These are phyloP conservation scores for Ascosphaera pollenicola DNA, from an alignment of 2,329 filamentous ascomycete genomes.

Conservation along the genomic window DNA sequence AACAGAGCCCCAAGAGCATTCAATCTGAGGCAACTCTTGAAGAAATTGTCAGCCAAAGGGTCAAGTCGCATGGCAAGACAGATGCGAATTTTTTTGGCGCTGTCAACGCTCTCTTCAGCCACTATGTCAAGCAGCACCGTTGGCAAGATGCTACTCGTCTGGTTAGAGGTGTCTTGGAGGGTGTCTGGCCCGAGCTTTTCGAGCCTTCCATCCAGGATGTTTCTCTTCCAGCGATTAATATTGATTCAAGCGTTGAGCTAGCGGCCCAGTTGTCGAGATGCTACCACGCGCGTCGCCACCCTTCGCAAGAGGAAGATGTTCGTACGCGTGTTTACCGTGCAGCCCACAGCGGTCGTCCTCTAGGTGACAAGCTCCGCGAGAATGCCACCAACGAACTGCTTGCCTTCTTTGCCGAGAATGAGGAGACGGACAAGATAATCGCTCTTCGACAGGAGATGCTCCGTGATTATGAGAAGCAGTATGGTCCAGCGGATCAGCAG, in stretches of 20 bases:
- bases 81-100: constrained; percentile 14
- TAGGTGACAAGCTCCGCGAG: constrained; percentile 13
- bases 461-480: constrained; percentile 15
- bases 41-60: too few relatives aligned
- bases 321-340: constrained; percentile 16
- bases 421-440: constrained; percentile 16
- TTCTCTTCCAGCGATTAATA: constrained; percentile 19
- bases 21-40: too few relatives aligned
- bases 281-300: constrained; percentile 19
- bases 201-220: constrained; percentile 23
- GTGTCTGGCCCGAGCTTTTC: constrained; percentile 26
- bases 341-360: constrained; percentile 9
- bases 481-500: constrained; percentile 13
- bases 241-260: constrained; percentile 25
- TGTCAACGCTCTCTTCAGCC: constrained; percentile 16
- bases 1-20: too few relatives aligned
- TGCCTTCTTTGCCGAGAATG: constrained; percentile 10
- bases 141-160: constrained; percentile 25
- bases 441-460: constrained; percentile 18
- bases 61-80: too few relatives aligned
- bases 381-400: constrained; percentile 12
- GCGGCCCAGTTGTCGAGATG: constrained; percentile 25
- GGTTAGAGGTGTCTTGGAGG: constrained; percentile 23
- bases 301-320: constrained; percentile 16
- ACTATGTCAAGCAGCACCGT: constrained; percentile 25